These are phyloP conservation scores for Suillus luteus DNA, from an alignment of 768 basidiomycete genomes.

Conservation along the genomic window DNA sequence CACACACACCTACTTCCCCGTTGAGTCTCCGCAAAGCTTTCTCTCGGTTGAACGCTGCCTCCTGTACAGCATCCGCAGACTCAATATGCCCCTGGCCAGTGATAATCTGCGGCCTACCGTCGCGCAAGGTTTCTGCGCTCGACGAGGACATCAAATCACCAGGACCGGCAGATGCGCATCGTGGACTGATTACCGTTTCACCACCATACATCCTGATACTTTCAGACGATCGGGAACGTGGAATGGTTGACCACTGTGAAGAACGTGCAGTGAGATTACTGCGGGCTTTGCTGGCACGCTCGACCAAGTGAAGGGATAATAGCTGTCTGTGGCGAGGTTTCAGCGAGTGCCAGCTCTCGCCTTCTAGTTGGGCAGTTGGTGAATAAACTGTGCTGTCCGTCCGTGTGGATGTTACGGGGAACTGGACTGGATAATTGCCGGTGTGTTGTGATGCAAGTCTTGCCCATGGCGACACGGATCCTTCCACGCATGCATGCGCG, in stretches of 20 bases:
- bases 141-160: conserved; percentile 7
- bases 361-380: not conserved
- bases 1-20: not conserved
- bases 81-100: conserved; percentile 27
- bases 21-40: not conserved
- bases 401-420: conserved; percentile 15
- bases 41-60: not conserved
- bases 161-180: not conserved
- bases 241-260: conserved; percentile 33
- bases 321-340: conserved; percentile 16
- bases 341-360: conserved; percentile 12
- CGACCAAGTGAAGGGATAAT: conserved; percentile 20
- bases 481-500: conserved; percentile 12
- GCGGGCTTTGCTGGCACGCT: conserved; percentile 24
- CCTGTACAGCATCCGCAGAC: conserved; percentile 31
- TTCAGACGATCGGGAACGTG: conserved; percentile 18
- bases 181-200: conserved; percentile 10
- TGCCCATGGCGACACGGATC: conserved; percentile 25
- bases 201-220: conserved; percentile 31
- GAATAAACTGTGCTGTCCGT: conserved; percentile 8
- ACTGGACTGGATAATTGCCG: not conserved
- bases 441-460: conserved; percentile 20
- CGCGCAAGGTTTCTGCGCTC: conserved; percentile 5
- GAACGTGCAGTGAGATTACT: conserved; percentile 34
- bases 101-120: not conserved